A percentile compares a stretch with the other conserved stretches of the same genome.
Conservation (phyloP, 2,329 filamentous ascomycete genomes). For the Blumeriella jaapii region DNA sequence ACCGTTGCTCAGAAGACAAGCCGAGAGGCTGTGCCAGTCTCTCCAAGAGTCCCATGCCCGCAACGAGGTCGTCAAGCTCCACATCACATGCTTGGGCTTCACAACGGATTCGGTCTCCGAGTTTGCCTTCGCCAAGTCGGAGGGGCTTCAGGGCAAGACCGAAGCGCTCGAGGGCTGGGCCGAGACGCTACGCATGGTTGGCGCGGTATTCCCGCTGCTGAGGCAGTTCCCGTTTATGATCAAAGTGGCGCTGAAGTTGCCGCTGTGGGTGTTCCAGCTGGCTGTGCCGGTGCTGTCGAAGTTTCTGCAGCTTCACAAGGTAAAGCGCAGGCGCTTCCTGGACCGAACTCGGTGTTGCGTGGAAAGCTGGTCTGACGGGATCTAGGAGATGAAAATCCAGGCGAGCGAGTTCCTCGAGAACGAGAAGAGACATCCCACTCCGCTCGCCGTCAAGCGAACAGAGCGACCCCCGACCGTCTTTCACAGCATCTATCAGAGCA, state of each 20-base stretch:
- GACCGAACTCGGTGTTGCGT: background rate
- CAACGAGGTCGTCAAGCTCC: conserved; percentile 8
- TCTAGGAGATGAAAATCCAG: conserved; percentile 7
- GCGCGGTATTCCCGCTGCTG: conserved; percentile 4
- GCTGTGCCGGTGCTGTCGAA: conserved; percentile 12
- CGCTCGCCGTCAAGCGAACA: conserved; percentile 2
- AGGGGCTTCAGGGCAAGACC: conserved; percentile 5
- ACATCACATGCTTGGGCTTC: conserved; percentile 5
- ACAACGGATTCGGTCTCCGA: conserved; percentile 9
- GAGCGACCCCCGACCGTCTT: conserved; percentile 14
- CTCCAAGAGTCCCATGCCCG: conserved; percentile 1
- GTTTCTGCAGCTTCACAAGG: conserved; percentile 6
- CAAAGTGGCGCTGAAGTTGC: conserved; percentile 5
- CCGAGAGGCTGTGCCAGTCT: conserved; percentile 7
- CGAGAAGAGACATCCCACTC: conserved; percentile 4
- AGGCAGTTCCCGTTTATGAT: conserved; percentile 9
- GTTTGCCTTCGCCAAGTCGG: conserved; percentile 3
- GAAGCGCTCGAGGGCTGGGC: conserved; percentile 7
- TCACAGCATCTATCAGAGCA: conserved; percentile 13
- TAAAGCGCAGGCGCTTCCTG: background rate
- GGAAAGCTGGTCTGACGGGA: background rate
- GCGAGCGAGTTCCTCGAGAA: conserved; percentile 4
- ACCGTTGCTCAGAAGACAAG: conserved; percentile 8
- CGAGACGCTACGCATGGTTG: conserved; percentile 7
- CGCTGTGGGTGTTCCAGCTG: conserved; percentile 10